Base-by-base conservation (phyloP, 108 stramenopile species). In the Cyclostephanos tholiformis region DNA sequence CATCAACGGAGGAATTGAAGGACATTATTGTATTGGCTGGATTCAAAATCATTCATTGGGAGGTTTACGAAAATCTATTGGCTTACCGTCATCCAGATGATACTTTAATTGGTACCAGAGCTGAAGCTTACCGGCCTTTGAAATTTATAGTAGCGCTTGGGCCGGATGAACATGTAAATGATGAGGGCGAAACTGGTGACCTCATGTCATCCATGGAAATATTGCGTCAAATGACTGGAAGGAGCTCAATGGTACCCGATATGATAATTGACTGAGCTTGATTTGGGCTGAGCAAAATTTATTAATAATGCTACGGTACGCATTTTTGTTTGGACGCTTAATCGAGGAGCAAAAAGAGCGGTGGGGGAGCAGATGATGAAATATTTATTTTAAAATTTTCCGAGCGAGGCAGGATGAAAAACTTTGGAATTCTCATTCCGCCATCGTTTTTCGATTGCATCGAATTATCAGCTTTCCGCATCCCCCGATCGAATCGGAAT, bases 1-100 rank as follows among this genome's bases (percentile, higher is more conserved):
- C 90, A 26, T 74, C 88, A 16, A 83, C 78, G 8, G 75, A 91
- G 70, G 94, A 95, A 69, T 67, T 95, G n/a, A 63, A 66, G 57
- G 63, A 82, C 36, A 57, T 95, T 14, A 80, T 95, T 19, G 43
- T 81, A 69, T 55, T 65, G 0, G 60, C 66, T 36, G 91, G 90
- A 29, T 95, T 91, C 67, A 30, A 50, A 41, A 72, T 95, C 41
- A 30, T 61, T 22, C 68, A 82, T 59, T 95, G 91, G 91, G 75
- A 82, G 32, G 58, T 95, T 23, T 87, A 87, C 71, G 57, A 72
- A 8, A 58, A 72, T n/a, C 75, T 84, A 8, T 23, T 91, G 3
- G 74, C 84, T 5, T 95, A 95, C 61, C 89, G 94, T 10, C 79
- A 86, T 58, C 78, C 75, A 30, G 80, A 84, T 71, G 68, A 77